Conservation (phyloP, 1,284 basidiomycete species). For the Calocybe gambosa region DNA sequence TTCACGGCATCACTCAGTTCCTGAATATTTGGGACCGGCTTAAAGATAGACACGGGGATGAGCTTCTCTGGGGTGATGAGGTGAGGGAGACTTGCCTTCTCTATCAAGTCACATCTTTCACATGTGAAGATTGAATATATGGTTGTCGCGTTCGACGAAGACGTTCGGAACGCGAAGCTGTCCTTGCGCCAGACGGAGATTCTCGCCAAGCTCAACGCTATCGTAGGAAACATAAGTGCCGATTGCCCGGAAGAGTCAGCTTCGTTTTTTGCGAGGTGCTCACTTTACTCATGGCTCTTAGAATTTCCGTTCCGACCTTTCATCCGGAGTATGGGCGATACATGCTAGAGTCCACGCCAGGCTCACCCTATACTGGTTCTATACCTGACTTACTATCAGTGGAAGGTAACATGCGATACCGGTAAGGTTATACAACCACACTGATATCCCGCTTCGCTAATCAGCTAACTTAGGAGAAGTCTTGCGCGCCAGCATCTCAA, state of each 20-base stretch:
- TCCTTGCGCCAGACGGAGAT: constrained; percentile 95
- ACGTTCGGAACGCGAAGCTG: constrained; percentile 75
- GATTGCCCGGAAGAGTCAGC: constrained; percentile 57
- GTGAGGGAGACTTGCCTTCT: constrained; percentile 35
- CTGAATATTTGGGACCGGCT: constrained; percentile 88
- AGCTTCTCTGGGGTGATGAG: constrained; percentile 99
- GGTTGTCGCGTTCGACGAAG: constrained; percentile 84
- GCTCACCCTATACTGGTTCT: constrained; percentile 86
- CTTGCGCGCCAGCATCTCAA: constrained; percentile 84
- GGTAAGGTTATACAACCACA: constrained; percentile 35
- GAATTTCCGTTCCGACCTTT: constrained; percentile 82
- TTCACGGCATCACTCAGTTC: constrained; percentile 95
- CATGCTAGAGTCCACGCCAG: constrained; percentile 98
- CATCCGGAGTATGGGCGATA: constrained; percentile 98
- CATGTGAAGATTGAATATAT: constrained; percentile 86
- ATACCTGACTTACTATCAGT: constrained; percentile 84
- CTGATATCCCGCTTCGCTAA: constrained; percentile 6
- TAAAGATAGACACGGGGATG: constrained; percentile 90
- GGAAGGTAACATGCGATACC: constrained; percentile 91
- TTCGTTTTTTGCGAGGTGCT: constrained; percentile 2
- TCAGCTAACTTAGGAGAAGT: constrained; percentile 53
- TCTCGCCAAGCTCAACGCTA: constrained; percentile 70
- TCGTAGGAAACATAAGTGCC: constrained; percentile 63
- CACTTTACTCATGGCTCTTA: constrained; percentile 26
- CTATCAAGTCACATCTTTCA: constrained; percentile 4